Conservation (phyloP, 1,284 basidiomycete genomes). For the Ceraceosorus guamensis region DNA sequence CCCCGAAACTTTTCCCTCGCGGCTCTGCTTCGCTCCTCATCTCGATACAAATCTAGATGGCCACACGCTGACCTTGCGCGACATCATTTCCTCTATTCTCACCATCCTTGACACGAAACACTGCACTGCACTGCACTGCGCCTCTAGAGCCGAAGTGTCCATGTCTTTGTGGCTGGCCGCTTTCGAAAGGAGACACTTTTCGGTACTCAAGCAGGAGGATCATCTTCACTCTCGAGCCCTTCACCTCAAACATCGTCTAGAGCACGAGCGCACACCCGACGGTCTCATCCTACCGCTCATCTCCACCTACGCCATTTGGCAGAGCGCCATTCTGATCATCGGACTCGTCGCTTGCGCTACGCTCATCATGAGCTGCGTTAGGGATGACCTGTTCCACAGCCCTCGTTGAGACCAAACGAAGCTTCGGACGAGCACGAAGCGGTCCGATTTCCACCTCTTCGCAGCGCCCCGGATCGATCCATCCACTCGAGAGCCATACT, state of each 20-base stretch:
- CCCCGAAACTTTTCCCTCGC: too few relatives aligned
- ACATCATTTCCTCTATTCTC: too few relatives aligned
- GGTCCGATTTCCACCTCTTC: too few relatives aligned
- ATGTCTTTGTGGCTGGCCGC: not conserved
- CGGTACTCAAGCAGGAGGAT: not conserved
- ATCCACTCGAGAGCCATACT: too few relatives aligned
- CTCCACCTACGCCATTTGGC: not conserved
- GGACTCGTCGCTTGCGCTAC: not conserved
- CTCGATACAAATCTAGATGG: too few relatives aligned
- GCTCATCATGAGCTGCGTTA: not conserved
- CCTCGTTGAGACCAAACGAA: not conserved
- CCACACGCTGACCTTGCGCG: too few relatives aligned
- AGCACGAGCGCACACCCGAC: not conserved
- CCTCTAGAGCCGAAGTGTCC: not conserved
- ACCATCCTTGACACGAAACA: too few relatives aligned
- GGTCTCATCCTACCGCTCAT: not conserved
- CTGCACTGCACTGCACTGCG: too few relatives aligned
- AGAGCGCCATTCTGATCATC: not conserved
- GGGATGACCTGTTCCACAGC: not conserved
- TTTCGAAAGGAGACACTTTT: not conserved
- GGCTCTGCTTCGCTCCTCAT: too few relatives aligned
- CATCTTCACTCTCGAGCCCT: not conserved
- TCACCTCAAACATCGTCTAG: not conserved
- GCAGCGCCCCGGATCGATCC: too few relatives aligned
- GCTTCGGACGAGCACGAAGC: too few relatives aligned